Conservation (phyloP, 108 stramenopile species). For the Craspedostauros australis region DNA sequence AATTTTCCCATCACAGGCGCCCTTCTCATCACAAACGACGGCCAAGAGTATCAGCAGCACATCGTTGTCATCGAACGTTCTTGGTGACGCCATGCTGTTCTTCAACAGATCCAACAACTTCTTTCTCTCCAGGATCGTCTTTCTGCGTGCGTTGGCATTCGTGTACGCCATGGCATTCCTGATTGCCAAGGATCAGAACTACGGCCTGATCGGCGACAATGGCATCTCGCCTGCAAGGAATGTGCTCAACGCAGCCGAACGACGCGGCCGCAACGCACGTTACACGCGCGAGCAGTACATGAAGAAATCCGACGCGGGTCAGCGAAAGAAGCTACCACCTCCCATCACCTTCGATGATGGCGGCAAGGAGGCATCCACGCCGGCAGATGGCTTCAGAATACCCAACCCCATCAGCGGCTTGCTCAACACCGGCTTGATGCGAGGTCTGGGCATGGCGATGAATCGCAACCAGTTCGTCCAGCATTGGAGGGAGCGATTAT, state of each 20-base stretch:
- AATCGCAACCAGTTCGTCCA: neutral
- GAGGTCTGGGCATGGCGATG: neutral
- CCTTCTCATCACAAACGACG: too few species aligned
- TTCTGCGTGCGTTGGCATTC: constrained; percentile 54
- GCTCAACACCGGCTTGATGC: neutral
- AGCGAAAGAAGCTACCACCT: neutral
- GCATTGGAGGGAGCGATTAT: constrained; percentile 35
- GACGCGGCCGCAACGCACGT: constrained; percentile 15
- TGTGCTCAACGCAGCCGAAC: constrained; percentile 28
- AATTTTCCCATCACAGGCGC: too few species aligned
- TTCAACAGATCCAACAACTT: too few species aligned
- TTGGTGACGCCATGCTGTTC: too few species aligned
- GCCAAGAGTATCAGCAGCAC: too few species aligned
- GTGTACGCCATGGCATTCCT: constrained; percentile 53
- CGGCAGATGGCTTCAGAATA: too few species aligned
- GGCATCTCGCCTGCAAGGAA: constrained; percentile 49
- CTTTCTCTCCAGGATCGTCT: constrained; percentile 45
- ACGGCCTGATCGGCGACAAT: constrained; percentile 52
- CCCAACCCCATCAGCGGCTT: too few species aligned
- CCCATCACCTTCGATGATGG: too few species aligned
- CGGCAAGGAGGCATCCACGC: too few species aligned
- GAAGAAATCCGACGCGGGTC: constrained; percentile 4
- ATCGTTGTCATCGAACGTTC: too few species aligned
- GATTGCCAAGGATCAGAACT: constrained; percentile 54
- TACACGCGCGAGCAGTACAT: constrained; percentile 32